Conservation (phyloP, 2,329 filamentous ascomycete genomes). For the Monilinia fructigena region DNA sequence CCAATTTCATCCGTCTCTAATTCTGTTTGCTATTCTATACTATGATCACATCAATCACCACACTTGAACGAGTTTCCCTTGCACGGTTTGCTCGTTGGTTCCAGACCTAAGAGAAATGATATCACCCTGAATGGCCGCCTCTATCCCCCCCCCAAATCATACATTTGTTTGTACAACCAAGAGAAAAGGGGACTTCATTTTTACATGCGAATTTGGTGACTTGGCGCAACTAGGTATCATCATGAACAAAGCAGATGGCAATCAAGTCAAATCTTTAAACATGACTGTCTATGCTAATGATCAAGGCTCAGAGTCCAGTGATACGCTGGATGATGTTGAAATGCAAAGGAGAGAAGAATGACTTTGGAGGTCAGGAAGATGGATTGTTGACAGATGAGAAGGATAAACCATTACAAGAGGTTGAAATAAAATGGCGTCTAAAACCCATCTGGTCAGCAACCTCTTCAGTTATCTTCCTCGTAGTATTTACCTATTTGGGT, state of each 20-base stretch:
- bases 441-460: conserved; percentile 36
- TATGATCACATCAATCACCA: not conserved
- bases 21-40: not conserved
- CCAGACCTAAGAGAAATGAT: not conserved
- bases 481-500: conserved; percentile 31
- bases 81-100: not conserved
- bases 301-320: conserved; percentile 22
- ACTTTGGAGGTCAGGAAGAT: conserved; percentile 28
- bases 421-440: conserved; percentile 37
- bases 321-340: conserved; percentile 34
- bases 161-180: too few species aligned
- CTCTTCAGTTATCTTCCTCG: conserved; percentile 29
- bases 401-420: conserved; percentile 24
- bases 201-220: not conserved
- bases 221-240: not conserved
- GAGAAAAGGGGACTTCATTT: not conserved
- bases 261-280: not conserved
- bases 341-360: conserved; percentile 35
- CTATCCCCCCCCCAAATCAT: not conserved
- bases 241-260: conserved; percentile 1
- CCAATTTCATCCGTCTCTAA: not conserved
- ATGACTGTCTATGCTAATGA: conserved; percentile 29
- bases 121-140: not conserved
- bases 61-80: not conserved
- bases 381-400: not conserved